Evolutionary conservation across 2,329 filamentous ascomycete species (phyloP), one percentile per base, ranked within the genome.

Genomic region (Diaporthe citrichinensis): DNA sequence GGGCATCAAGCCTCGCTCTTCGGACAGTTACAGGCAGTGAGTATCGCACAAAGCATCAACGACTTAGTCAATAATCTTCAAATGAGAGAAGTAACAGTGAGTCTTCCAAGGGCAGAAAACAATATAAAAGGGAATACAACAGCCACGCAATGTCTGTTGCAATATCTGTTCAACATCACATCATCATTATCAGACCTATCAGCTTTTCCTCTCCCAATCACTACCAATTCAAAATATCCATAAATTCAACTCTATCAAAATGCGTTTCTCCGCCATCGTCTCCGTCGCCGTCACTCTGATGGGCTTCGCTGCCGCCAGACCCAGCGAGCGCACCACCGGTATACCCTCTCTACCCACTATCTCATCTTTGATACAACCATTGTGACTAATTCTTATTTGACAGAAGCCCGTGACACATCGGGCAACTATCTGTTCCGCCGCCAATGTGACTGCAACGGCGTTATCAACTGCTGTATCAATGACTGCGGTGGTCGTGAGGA

Each of bases 261-360:
- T 62, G 59, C 59, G 41, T 44, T 46, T 62, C 39, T 62, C 25
- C 59, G 10, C 59, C 59, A 62, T 62, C 59, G n/a, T 46, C 59
- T 62, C 59, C 25, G 39, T 62, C 12, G 59, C 39, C 59, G 39
- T 44, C 59, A 46, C 59, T 15, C 5, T 62, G 36, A 46, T 62
- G 39, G 59, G 59, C 25, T 44, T 62, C 25, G 59, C 59, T 31
- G 41, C 59, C 46, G 59, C 59, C 15, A 28, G 39, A 31, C 59
- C 59, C 59, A 62, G 25, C 39, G 59, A 62, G 59, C 59, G 25
- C 9, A 44, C 1, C 59, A 62, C 59, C 39, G 59, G 59, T 44
- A 62, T 20, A 39, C 4, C 5, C 4, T 31, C 9, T 17, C 12
- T n/a, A 25, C 5, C 2, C 8, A 20, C 39, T 23, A n/a, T 20